phyloP scores from a whole-genome alignment of 306 rosid species.

The Purshia tridentata region DNA sequence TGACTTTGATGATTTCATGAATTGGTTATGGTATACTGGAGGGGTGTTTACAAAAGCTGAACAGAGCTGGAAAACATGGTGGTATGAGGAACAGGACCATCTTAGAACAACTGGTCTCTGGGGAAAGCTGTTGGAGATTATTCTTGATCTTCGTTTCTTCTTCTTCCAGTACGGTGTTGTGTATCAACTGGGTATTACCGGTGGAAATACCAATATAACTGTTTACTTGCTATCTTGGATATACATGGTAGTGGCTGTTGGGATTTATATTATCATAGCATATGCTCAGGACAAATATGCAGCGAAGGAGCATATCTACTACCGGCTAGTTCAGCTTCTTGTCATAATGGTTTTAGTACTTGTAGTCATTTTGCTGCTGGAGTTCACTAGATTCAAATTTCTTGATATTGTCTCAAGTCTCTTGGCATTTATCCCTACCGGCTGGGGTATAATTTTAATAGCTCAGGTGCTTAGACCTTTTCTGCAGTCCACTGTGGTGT shows the following conservation, averaged over 20 bases:
- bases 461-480: constrained; percentile 92
- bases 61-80: constrained; percentile 94
- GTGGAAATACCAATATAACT: constrained; percentile 43
- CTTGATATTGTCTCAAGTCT: constrained; percentile 65
- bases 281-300: constrained; percentile 79
- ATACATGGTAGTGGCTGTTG: constrained; percentile 63
- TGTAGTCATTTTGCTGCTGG: constrained; percentile 53
- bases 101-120: constrained; percentile 86
- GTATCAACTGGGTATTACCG: constrained; percentile 61
- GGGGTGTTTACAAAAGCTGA: constrained; percentile 69
- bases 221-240: constrained; percentile 94
- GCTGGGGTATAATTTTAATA: constrained; percentile 89
- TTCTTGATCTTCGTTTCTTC: constrained; percentile 92
- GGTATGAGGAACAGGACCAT: constrained; percentile 95
- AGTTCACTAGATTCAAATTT: constrained; percentile 48
- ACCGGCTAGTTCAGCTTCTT: constrained; percentile 78
- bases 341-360: constrained; percentile 60
- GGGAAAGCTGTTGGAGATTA: constrained; percentile 93
- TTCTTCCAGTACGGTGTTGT: constrained; percentile 94
- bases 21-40: constrained; percentile 80
- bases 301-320: constrained; percentile 65
- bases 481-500: constrained; percentile 69
- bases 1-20: constrained; percentile 76
- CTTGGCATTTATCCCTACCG: constrained; percentile 86
- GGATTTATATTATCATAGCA: constrained; percentile 56